phyloP scores from a whole-genome alignment of 1,284 basidiomycete genomes.

The Anthracocystis panici-leucophaei region DNA sequence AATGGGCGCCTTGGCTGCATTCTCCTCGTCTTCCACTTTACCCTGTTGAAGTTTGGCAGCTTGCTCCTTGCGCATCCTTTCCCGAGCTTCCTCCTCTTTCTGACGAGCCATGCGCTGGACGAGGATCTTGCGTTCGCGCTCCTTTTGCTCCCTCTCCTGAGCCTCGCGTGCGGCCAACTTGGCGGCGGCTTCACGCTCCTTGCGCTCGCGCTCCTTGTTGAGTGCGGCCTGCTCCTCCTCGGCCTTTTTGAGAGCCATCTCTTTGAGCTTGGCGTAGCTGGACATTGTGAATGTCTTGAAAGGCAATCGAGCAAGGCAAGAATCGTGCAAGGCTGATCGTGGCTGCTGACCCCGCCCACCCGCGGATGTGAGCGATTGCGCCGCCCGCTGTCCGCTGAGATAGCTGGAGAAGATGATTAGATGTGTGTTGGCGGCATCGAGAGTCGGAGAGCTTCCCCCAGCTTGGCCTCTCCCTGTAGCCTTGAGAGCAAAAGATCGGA shows the following conservation, averaged over 20 bases:
- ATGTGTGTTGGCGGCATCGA: slow-evolving; percentile 16
- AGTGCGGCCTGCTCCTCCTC: slow-evolving; percentile 40
- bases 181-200: slow-evolving; percentile 40
- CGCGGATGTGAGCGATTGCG: neutral
- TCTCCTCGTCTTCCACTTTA: slow-evolving; percentile 13
- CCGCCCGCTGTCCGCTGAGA: slow-evolving; percentile 8
- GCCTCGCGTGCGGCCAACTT: slow-evolving; percentile 44
- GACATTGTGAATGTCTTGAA: slow-evolving; percentile 20
- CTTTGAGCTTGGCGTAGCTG: slow-evolving; percentile 46
- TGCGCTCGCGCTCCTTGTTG: slow-evolving; percentile 29
- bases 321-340: neutral
- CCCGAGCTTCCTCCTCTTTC: slow-evolving; percentile 43
- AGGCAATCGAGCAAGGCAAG: too few species aligned
- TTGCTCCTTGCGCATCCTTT: slow-evolving; percentile 36
- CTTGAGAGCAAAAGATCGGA: slow-evolving; percentile 1
- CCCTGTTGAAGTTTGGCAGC: slow-evolving; percentile 17
- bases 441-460: neutral
- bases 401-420: slow-evolving; percentile 9
- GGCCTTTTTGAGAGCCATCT: slow-evolving; percentile 44
- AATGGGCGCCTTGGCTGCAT: neutral
- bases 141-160: slow-evolving; percentile 38
- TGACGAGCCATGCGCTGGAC: slow-evolving; percentile 39
- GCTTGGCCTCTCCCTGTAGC: slow-evolving; percentile 7
- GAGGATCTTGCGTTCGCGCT: slow-evolving; percentile 46
- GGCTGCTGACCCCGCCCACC: neutral